Evolutionary conservation across 345 rosid genomes (phyloP), one percentile per base, ranked within the genome.

Genomic region (Acer campestre): DNA sequence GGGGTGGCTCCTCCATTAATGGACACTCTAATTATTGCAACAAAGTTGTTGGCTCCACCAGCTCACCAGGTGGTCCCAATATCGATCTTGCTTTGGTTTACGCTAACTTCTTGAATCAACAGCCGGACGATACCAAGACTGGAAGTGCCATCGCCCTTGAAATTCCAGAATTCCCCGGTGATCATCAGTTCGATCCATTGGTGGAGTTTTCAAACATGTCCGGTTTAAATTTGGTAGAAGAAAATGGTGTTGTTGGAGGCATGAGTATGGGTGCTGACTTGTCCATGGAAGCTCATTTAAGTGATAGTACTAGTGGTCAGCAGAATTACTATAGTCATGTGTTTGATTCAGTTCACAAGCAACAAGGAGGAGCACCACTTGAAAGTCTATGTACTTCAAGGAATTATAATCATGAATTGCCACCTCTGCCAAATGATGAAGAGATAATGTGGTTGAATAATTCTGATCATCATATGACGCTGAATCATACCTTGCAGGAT

Each of bases 81-180:
- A 86, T 90, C 66, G 91, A 90, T 81, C 86, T 90, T 2, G 91
- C 90, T 1, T 82, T 86, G 48, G 90, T 90, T 61, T 90, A 83
- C 2, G 90, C 90, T 0, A 90, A 87, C n/a, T 89, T 84, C 77
- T 72, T 90, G 90, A 89, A 82, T 75, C 87, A 83, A 17, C 84
- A 73, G 44, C 81, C 83, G 0, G 80, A 0, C 6, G 38, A 82
- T 62, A 68, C 73, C 31, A 56, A 77, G 23, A 12, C 75, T 42
- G 27, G 73, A 9, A 25, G 48, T 29, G 63, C 72, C 38, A 31
- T 6, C 38, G 6, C 38, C 78, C 25, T 67, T 8, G 84, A 71
- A 14, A n/a, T 53, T 14, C 73, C 75, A 16, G 86, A 81, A 51
- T 77, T 80, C 44, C 82, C 76, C 3, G 44, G 62, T 7, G 72